Evolutionary conservation across 768 basidiomycete species (phyloP).

Genomic region (Epithele typhae): DNA sequence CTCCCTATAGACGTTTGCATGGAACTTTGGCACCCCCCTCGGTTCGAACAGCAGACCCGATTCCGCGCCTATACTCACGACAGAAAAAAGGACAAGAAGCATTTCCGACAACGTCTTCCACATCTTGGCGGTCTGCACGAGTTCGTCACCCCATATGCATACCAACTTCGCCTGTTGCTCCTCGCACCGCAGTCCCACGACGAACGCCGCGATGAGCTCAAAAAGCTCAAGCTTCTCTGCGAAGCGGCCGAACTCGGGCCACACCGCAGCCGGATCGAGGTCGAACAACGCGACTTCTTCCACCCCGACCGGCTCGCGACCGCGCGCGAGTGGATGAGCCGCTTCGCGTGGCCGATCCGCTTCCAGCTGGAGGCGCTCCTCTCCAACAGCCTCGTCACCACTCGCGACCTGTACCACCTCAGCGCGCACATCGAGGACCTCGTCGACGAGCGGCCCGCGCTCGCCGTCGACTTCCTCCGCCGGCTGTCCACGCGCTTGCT

Average conservation of each 20-base stretch:
- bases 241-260: conserved; percentile 39
- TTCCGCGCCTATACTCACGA: conserved; percentile 45
- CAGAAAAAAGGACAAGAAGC: conserved; percentile 32
- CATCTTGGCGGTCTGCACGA: conserved; percentile 54
- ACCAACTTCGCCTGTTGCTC: conserved; percentile 62
- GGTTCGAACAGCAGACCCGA: conserved; percentile 56
- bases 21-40: conserved; percentile 59
- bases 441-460: conserved; percentile 24
- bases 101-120: conserved; percentile 54
- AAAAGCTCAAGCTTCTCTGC: conserved; percentile 61
- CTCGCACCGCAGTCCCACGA: conserved; percentile 41
- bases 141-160: conserved; percentile 60
- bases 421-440: conserved; percentile 41
- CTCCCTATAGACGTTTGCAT: conserved; percentile 55
- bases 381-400: conserved; percentile 56
- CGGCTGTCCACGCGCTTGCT: conserved; percentile 49
- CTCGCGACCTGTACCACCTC: conserved; percentile 47
- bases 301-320: conserved; percentile 38
- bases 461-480: conserved; percentile 49
- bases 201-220: no score
- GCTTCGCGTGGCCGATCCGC: conserved; percentile 59
- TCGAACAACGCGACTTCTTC: conserved; percentile 48
- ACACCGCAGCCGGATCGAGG: conserved; percentile 38
- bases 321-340: conserved; percentile 39
- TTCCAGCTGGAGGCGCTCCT: conserved; percentile 76